These are phyloP conservation scores for Glycine soja DNA, from an alignment of 306 rosid species.

Conservation along the genomic window DNA sequence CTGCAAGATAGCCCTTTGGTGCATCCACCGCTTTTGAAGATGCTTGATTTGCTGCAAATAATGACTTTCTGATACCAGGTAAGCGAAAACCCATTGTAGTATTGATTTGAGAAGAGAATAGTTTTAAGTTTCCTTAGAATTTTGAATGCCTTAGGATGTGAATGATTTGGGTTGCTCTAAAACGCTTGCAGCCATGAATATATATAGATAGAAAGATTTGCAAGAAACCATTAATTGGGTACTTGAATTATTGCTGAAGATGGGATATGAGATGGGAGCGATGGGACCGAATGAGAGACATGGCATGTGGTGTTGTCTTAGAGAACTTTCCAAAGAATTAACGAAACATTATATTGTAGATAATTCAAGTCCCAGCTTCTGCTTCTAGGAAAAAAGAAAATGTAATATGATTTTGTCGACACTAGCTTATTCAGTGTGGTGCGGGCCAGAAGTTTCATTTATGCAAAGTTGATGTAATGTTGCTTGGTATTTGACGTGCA, in stretches of 20 bases:
- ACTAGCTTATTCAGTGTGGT: background rate
- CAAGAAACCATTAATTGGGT: background rate
- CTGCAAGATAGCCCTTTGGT: background rate
- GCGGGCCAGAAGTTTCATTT: background rate
- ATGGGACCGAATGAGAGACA: background rate
- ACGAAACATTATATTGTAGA: background rate
- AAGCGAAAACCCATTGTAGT: background rate
- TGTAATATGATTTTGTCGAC: background rate
- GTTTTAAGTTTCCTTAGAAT: background rate
- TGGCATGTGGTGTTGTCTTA: slow-evolving; percentile 37
- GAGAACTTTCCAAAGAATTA: background rate
- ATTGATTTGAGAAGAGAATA: background rate
- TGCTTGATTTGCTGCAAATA: background rate
- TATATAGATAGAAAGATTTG: slow-evolving; percentile 44
- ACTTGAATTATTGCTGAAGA: background rate
- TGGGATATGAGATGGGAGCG: background rate
- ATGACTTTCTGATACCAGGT: background rate
- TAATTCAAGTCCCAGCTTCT: background rate
- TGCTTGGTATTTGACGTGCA: background rate
- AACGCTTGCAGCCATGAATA: slow-evolving; percentile 14
- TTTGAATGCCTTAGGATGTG: background rate
- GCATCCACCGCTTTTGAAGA: background rate
- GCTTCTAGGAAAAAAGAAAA: background rate
- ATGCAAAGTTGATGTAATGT: background rate
- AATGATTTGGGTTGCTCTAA: slow-evolving; percentile 35